These are phyloP conservation scores for Trichopus zeylanicus DNA, from an alignment of 116 monocot species.

Conservation along the genomic window DNA sequence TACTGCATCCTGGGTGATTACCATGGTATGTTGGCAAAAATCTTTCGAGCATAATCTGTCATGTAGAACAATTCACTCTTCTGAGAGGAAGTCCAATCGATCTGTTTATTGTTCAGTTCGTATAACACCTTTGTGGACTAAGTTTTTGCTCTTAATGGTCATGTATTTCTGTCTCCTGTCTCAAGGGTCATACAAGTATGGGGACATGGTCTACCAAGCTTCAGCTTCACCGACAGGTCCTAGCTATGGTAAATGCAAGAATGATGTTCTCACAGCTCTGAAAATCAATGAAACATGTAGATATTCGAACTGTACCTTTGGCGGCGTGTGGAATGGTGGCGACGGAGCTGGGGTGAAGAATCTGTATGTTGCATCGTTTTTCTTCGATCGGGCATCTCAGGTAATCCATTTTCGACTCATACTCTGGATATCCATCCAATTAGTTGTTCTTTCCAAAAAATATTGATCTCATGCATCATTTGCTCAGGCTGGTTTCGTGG, in stretches of 20 bases:
- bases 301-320: slow-evolving; percentile 90
- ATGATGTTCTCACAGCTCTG: slow-evolving; percentile 49
- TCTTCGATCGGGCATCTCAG: slow-evolving; percentile 94
- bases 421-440: no score
- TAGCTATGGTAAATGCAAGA: slow-evolving; percentile 63
- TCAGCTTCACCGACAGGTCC: slow-evolving; percentile 54
- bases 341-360: slow-evolving; percentile 87
- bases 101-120: no score
- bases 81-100: no score
- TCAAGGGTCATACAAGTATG: slow-evolving; percentile 72
- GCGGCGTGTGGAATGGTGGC: slow-evolving; percentile 96
- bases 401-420: slow-evolving; percentile 12
- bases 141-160: no score
- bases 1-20: slow-evolving; percentile 68
- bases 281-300: slow-evolving; percentile 71
- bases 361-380: slow-evolving; percentile 92
- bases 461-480: neutral
- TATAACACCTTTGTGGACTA: no score
- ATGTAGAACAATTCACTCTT: no score
- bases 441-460: neutral
- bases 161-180: neutral
- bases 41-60: no score
- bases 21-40: slow-evolving; percentile 46
- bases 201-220: slow-evolving; percentile 37
- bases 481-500: slow-evolving; percentile 36